These are phyloP conservation scores for Globisporangium radiosum DNA, from an alignment of 352 stramenopile species.

Conservation along the genomic window DNA sequence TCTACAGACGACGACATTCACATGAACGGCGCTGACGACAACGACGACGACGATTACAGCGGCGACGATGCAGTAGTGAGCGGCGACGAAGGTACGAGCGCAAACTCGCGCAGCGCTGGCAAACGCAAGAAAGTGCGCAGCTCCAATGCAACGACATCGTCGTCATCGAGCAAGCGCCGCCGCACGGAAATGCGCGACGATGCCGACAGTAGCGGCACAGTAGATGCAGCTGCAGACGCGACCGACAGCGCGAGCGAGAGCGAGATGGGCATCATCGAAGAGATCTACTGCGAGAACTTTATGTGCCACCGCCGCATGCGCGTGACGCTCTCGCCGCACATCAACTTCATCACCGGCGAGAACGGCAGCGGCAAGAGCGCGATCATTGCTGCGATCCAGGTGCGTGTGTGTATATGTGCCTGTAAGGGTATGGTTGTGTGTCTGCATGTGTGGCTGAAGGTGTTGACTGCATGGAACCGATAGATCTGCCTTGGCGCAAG, in stretches of 20 bases:
- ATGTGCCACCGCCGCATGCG: constrained; percentile 96
- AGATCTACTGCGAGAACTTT: constrained; percentile 97
- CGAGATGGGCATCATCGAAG: constrained; percentile 93
- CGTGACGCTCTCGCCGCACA: constrained; percentile 75
- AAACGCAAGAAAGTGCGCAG: constrained; percentile 1
- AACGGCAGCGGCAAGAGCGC: constrained; percentile 95
- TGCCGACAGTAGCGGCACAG: neutral
- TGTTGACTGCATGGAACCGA: neutral
- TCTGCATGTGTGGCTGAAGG: constrained; percentile 15
- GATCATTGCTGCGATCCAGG: constrained; percentile 96
- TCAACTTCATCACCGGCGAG: constrained; percentile 90
- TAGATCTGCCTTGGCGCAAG: constrained; percentile 94
- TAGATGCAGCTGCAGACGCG: neutral
- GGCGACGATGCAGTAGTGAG: neutral
- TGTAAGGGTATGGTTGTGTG: neutral
- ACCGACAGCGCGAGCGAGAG: constrained; percentile 27
- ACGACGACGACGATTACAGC: constrained; percentile 7
- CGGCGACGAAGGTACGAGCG: too few relatives aligned
- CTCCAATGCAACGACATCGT: neutral
- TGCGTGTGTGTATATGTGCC: constrained; percentile 19
- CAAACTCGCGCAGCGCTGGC: constrained; percentile 2
- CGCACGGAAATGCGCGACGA: constrained; percentile 1
- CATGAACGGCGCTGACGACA: constrained; percentile 10
- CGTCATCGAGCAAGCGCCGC: neutral
- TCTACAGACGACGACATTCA: neutral